Base-by-base conservation (phyloP, 805 yeast species). In the Sungouiozyma intestinalis region DNA sequence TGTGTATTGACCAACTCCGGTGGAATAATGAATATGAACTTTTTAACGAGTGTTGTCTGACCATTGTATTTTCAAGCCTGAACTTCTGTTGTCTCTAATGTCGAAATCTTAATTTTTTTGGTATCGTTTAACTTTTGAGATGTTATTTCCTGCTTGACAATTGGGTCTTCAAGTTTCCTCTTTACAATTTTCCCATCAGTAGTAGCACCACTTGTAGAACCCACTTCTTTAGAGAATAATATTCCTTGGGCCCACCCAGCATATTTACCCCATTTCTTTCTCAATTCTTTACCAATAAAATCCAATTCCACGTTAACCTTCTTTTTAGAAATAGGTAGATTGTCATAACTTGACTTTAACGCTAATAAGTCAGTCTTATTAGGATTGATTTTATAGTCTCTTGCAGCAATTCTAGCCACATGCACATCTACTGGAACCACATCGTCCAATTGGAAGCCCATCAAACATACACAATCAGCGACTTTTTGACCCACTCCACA, bases 241-340 rank as follows among this genome's bases (percentile, higher is more conserved):
- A 90, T 86, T n/a, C 90, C 82, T 55, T 90, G 98, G 0, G 97
- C 97, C 98, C 98, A 92, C 0, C 98, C 98, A 2, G 98, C 97
- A 57, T 82, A 83, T 1, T 74, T 74, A 0, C 96, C 97, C 90
- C 96, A 92, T 36, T 79, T 64, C 0, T 69, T 68, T 36, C 72
- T 68, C 57, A 90, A 79, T 56, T 71, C 74, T 7, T 56, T 53
- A 36, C 86, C 69, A 5, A 86, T 81, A 17, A 70, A 67, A 33
- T 66, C 72, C 9, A 63, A 41, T 38, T 63, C 64, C 7, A 50
- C 41, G 38, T 60, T 60, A 15, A 50, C 58, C 54, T 52, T 68
- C 61, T 36, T 58, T 21, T 51, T 55, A 1, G 62, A 57, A 5
- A 55, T 45, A 4, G 63, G 63, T 19, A 53, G 35, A 1, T 44